phyloP scores from a whole-genome alignment of 305 asterid species.

The Andrographis paniculata region DNA sequence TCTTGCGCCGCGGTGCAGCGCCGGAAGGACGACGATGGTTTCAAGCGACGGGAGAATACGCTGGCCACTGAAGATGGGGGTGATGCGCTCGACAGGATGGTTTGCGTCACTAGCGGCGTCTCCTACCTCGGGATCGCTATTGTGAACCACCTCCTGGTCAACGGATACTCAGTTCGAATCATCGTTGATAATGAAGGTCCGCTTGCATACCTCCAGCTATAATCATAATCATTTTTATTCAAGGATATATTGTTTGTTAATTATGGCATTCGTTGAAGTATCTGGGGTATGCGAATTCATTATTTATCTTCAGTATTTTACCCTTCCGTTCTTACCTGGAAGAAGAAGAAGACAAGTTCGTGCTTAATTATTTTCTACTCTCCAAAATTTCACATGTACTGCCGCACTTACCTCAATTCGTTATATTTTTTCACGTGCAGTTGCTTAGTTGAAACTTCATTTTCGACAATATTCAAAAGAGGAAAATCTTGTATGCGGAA shows the following conservation, averaged over 20 bases:
- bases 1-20: constrained; percentile 64
- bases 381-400: too few relatives aligned
- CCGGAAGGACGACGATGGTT: constrained; percentile 40
- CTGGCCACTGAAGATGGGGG: constrained; percentile 23
- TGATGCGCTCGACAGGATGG: constrained; percentile 40
- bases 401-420: too few relatives aligned
- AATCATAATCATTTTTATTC: neutral
- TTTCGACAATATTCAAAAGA: too few relatives aligned
- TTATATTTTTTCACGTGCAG: too few relatives aligned
- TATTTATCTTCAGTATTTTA: too few relatives aligned
- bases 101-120: constrained; percentile 89
- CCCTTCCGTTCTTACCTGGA: too few relatives aligned
- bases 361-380: too few relatives aligned
- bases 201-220: neutral
- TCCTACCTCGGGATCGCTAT: constrained; percentile 75
- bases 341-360: too few relatives aligned
- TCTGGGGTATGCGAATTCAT: too few relatives aligned
- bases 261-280: too few relatives aligned
- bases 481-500: too few relatives aligned
- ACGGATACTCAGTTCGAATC: constrained; percentile 82
- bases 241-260: neutral
- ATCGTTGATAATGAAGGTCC: constrained; percentile 71
- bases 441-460: too few relatives aligned
- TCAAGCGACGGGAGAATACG: constrained; percentile 8
- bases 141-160: constrained; percentile 71